Evolutionary conservation across 805 yeast species (phyloP).

Genomic region (Middelhovenomyces tepae): DNA sequence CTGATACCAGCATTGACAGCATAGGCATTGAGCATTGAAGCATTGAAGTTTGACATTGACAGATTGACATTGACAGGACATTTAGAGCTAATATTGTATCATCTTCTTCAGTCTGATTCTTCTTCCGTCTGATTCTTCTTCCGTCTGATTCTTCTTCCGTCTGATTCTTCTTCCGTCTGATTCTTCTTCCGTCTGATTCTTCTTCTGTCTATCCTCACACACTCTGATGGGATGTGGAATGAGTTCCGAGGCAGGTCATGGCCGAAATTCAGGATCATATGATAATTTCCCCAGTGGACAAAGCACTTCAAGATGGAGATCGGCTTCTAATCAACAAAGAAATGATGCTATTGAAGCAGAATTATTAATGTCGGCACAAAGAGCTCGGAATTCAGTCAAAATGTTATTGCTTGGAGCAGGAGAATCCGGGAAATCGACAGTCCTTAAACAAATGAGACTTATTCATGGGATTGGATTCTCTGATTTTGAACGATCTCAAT

Average conservation of each 20-base stretch:
- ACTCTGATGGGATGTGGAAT: conserved; percentile 5
- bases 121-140: too few relatives aligned
- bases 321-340: conserved; percentile 4
- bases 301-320: conserved; percentile 1
- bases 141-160: too few relatives aligned
- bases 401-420: conserved; percentile 86
- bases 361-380: conserved; percentile 24
- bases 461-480: conserved; percentile 82
- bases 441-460: conserved; percentile 77
- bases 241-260: conserved; percentile 1
- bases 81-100: too few relatives aligned
- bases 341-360: conserved; percentile 2
- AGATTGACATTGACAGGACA: too few relatives aligned
- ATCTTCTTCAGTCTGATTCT: too few relatives aligned
- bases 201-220: too few relatives aligned
- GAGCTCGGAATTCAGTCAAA: conserved; percentile 52
- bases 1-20: too few relatives aligned
- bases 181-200: too few relatives aligned
- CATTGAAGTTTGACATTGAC: too few relatives aligned
- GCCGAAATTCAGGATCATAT: too few relatives aligned
- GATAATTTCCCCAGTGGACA: neutral
- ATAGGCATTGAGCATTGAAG: too few relatives aligned
- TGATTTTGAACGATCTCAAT: conserved; percentile 68
- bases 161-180: too few relatives aligned
- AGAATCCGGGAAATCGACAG: conserved; percentile 91